Percentiles rank a stretch among this genome's conserved stretches.
Conservation (phyloP, 306 rosid genomes). For the Medicago arabica region DNA sequence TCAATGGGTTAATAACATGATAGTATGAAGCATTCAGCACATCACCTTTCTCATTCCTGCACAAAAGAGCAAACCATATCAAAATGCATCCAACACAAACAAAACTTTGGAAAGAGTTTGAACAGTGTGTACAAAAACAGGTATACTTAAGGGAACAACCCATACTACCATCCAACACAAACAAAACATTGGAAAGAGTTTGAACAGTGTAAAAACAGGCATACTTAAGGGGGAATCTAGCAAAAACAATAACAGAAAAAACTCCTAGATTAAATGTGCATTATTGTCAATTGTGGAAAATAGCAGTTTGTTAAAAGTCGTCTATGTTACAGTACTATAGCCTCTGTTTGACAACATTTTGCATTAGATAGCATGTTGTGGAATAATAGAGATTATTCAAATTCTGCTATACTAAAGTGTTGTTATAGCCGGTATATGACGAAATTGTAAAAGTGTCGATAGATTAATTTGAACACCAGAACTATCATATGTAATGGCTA, state of each 20-base stretch:
- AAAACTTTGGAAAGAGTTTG: background rate
- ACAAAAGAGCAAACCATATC: constrained; percentile 28
- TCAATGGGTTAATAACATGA: constrained; percentile 47
- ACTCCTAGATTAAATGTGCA: background rate
- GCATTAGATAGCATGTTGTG: no score
- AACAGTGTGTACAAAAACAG: background rate
- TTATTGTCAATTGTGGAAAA: background rate
- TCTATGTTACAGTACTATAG: no score
- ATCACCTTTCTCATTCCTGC: constrained; percentile 88
- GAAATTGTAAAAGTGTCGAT: no score
- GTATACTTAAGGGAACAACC: background rate
- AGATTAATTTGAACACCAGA: background rate
- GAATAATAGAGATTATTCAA: background rate
- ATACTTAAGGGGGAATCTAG: background rate
- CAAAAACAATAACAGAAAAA: background rate
- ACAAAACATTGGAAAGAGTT: background rate
- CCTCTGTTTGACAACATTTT: no score
- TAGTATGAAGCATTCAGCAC: constrained; percentile 53
- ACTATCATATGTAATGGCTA: background rate
- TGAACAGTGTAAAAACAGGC: background rate
- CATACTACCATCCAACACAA: background rate
- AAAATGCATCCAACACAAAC: constrained; percentile 13
- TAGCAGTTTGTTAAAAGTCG: background rate
- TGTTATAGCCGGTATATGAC: background rate
- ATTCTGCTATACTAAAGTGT: background rate